phyloP scores from a whole-genome alignment of 352 stramenopile genomes.

The Phytophthora capsici region DNA sequence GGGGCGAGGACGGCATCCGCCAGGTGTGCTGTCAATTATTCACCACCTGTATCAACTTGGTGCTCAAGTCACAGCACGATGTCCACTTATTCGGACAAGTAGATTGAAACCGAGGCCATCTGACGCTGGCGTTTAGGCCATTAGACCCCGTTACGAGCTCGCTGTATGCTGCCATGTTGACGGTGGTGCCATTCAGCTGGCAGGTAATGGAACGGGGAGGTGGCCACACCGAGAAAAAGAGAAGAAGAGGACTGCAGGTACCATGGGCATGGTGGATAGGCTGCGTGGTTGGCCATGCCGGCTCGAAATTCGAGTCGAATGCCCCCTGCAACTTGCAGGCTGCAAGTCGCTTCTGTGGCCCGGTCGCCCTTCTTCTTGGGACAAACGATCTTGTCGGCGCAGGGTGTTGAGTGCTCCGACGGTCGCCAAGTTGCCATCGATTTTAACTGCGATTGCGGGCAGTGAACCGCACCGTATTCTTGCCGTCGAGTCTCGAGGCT shows the following conservation, averaged over 20 bases:
- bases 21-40: constrained; percentile 11
- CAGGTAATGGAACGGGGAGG: constrained; percentile 4
- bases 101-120: neutral
- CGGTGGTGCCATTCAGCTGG: constrained; percentile 7
- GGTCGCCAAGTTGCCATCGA: constrained; percentile 17
- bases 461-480: constrained; percentile 9
- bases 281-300: neutral
- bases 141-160: neutral
- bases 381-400: constrained; percentile 5
- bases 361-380: neutral
- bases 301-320: constrained; percentile 4
- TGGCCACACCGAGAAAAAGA: constrained; percentile 2
- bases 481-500: constrained; percentile 15
- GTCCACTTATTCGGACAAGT: too few relatives aligned
- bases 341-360: neutral
- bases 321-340: too few relatives aligned
- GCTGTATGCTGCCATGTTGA: constrained; percentile 10
- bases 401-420: constrained; percentile 7
- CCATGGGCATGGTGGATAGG: neutral
- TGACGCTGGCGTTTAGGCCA: neutral
- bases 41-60: neutral
- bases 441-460: constrained; percentile 4
- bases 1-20: constrained; percentile 3
- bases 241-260: neutral
- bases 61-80: neutral